Evolutionary conservation across 257 asterid genomes (phyloP).

Genomic region (Parsonsia alboflavescens): DNA sequence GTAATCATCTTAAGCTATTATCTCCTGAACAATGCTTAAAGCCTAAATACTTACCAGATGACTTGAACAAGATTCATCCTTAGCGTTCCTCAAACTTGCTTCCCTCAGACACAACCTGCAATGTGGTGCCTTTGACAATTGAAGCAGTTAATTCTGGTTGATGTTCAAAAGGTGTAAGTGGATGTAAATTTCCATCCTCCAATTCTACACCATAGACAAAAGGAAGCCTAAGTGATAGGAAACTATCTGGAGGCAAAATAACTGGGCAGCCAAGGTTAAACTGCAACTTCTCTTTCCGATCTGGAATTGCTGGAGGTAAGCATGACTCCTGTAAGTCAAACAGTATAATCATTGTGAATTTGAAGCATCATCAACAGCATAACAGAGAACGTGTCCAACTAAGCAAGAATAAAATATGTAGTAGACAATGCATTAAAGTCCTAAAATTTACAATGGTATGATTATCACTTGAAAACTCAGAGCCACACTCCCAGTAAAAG

Average conservation of each 20-base stretch:
- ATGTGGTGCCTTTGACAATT: slow-evolving; percentile 61
- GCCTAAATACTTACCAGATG: slow-evolving; percentile 8
- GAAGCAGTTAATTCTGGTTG: slow-evolving; percentile 87
- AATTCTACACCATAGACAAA: slow-evolving; percentile 73
- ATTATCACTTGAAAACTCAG: not conserved
- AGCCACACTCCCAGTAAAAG: not conserved
- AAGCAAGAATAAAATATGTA: not conserved
- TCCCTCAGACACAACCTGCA: slow-evolving; percentile 52
- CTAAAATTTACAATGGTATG: not conserved
- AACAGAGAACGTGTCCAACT: not conserved
- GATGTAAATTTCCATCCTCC: slow-evolving; percentile 66
- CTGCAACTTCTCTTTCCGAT: slow-evolving; percentile 62
- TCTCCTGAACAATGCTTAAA: not conserved
- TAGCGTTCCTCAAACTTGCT: slow-evolving; percentile 39
- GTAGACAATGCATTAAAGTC: not conserved
- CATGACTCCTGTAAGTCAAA: slow-evolving; percentile 59
- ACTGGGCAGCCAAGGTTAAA: slow-evolving; percentile 79
- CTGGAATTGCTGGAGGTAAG: slow-evolving; percentile 64
- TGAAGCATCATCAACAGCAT: not conserved
- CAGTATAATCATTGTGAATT: slow-evolving; percentile 15
- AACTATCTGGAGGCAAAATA: slow-evolving; percentile 93
- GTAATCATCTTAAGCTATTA: not conserved
- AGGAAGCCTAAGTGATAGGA: slow-evolving; percentile 84
- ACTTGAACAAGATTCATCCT: slow-evolving; percentile 1
- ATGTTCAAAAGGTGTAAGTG: slow-evolving; percentile 65